phyloP scores from a whole-genome alignment of 2,329 filamentous ascomycete species.

The Coniochaeta prunicola region DNA sequence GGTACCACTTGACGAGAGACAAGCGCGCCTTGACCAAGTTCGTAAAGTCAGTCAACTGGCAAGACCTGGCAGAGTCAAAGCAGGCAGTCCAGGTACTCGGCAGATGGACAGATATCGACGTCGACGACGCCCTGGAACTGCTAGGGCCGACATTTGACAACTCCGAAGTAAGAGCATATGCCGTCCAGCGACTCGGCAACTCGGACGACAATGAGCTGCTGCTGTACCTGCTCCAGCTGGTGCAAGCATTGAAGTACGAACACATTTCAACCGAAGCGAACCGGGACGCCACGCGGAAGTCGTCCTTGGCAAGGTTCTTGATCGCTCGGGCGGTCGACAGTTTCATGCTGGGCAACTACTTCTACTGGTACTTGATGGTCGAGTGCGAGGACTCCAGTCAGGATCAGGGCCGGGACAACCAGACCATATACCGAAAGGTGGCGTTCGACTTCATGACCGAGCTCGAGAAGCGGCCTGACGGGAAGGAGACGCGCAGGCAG shows the following conservation, averaged over 20 bases:
- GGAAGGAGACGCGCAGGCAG: conserved; percentile 65
- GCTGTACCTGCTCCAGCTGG: conserved; percentile 85
- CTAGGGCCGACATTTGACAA: conserved; percentile 91
- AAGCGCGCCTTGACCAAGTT: conserved; percentile 94
- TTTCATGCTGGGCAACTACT: conserved; percentile 85
- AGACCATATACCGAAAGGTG: conserved; percentile 83
- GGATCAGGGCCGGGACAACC: conserved; percentile 66
- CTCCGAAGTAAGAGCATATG: conserved; percentile 79
- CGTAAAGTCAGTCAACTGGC: conserved; percentile 96
- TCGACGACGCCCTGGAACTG: conserved; percentile 91
- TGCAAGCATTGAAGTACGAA: conserved; percentile 94
- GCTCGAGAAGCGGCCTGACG: conserved; percentile 60
- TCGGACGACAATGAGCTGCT: conserved; percentile 88
- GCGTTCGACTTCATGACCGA: conserved; percentile 95
- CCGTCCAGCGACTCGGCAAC: conserved; percentile 84
- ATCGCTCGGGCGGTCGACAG: conserved; percentile 83
- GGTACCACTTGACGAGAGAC: conserved; percentile 87
- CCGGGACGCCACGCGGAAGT: conserved; percentile 62
- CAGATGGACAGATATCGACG: conserved; percentile 94
- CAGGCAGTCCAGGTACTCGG: conserved; percentile 85
- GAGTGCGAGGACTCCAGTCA: conserved; percentile 83
- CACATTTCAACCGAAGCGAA: conserved; percentile 58
- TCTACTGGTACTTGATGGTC: conserved; percentile 98
- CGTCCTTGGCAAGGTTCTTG: conserved; percentile 81
- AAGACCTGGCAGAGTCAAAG: conserved; percentile 73